A percentile compares a stretch with the other conserved stretches of the same genome.
Evolutionary conservation across 2,329 filamentous ascomycete genomes (phyloP).

Genomic region (Aspergillus amoenus): DNA sequence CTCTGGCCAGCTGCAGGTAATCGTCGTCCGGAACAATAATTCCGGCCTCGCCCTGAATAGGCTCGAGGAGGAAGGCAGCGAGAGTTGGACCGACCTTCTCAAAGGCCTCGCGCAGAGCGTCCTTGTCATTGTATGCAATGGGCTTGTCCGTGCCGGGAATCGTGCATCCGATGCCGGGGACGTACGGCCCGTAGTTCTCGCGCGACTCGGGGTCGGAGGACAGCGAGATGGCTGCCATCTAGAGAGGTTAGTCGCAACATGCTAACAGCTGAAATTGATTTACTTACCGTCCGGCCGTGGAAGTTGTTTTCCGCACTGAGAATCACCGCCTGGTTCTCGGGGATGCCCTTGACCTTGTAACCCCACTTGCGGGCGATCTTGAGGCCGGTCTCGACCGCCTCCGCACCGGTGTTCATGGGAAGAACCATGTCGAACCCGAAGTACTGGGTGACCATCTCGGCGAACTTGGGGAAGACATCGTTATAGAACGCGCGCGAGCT

Average conservation of each 20-base stretch:
- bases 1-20: slow-evolving; percentile 78
- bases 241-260: not conserved
- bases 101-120: slow-evolving; percentile 75
- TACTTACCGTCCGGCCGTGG: slow-evolving; percentile 84
- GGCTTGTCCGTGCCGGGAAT: slow-evolving; percentile 73
- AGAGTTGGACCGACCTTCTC: slow-evolving; percentile 79
- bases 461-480: slow-evolving; percentile 95
- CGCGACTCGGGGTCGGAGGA: slow-evolving; percentile 94
- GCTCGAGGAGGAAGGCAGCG: slow-evolving; percentile 91
- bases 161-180: slow-evolving; percentile 79
- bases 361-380: slow-evolving; percentile 98
- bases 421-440: slow-evolving; percentile 98
- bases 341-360: slow-evolving; percentile 92
- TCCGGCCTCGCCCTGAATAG: slow-evolving; percentile 95
- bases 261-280: not conserved
- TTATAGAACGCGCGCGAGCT: slow-evolving; percentile 97
- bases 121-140: slow-evolving; percentile 83
- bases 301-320: slow-evolving; percentile 90
- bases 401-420: slow-evolving; percentile 97
- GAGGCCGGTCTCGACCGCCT: slow-evolving; percentile 92
- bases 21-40: slow-evolving; percentile 91
- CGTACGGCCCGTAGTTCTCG: slow-evolving; percentile 94
- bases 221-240: slow-evolving; percentile 94
- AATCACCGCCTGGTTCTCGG: slow-evolving; percentile 77
- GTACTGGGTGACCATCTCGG: slow-evolving; percentile 81